Evolutionary conservation across 768 basidiomycete species (phyloP).

Genomic region (Amanita pseudoporphyria): DNA sequence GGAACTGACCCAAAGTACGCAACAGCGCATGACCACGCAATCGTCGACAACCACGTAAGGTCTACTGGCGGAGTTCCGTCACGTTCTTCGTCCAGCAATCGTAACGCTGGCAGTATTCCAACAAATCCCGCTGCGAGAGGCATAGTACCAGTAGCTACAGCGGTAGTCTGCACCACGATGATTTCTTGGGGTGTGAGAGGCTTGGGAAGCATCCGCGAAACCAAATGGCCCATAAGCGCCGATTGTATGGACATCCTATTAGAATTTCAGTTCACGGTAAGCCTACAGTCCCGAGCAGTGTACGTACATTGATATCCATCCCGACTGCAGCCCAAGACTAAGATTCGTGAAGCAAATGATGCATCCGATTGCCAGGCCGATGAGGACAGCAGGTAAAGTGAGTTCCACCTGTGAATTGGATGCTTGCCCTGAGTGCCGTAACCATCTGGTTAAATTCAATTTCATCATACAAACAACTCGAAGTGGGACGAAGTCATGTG

Average conservation of each 20-base stretch:
- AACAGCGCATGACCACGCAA: conserved; percentile 83
- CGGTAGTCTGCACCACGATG: conserved; percentile 90
- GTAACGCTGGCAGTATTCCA: conserved; percentile 86
- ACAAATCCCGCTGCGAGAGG: conserved; percentile 82
- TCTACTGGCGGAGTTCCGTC: conserved; percentile 74
- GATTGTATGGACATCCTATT: conserved; percentile 92
- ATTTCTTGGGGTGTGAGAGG: conserved; percentile 88
- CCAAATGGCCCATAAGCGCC: conserved; percentile 81
- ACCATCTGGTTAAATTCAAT: not conserved
- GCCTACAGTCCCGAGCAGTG: not conserved
- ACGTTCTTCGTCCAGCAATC: conserved; percentile 57
- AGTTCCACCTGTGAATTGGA: conserved; percentile 28
- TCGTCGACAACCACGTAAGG: conserved; percentile 62
- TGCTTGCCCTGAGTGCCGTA: conserved; percentile 2
- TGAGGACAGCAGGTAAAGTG: conserved; percentile 48
- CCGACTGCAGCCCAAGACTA: conserved; percentile 80
- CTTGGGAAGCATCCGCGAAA: conserved; percentile 63
- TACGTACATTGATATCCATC: conserved; percentile 80
- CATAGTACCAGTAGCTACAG: conserved; percentile 90
- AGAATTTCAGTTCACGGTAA: not conserved
- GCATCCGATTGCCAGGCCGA: conserved; percentile 80
- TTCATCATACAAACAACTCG: not conserved
- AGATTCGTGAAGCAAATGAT: conserved; percentile 90
- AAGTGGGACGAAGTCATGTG: no score
- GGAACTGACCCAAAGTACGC: conserved; percentile 79